Evolutionary conservation across 176 grass and related monocot genomes (phyloP), one percentile per base, ranked within the genome.

Genomic region (Juncus effusus): DNA sequence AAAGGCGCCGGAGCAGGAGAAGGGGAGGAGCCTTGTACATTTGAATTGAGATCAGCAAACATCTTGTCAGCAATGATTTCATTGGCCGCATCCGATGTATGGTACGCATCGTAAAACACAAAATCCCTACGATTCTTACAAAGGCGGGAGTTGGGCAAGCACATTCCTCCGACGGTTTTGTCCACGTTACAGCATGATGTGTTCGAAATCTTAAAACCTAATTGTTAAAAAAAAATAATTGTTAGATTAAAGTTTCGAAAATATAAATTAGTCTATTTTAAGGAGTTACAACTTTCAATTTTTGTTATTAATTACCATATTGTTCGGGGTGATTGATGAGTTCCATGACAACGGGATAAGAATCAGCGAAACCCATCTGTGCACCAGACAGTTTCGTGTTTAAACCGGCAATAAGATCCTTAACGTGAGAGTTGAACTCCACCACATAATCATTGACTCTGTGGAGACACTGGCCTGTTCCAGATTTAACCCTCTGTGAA

Each of bases 141-240:
- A 52, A 99, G 85, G 13, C n/a, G 28, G 7, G 94, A 87, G 13
- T 82, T 99, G 13, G 94, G 94, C 80, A 99, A 66, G 85, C 88
- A 99, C 59, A 99, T 83, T 3, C 85, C 94, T 1, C 85, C 94
- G 41, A 92, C 82, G 10, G 85, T 74, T 4, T 85, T 81, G 75
- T 87, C 85, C 52, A 99, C 94, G 61, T 84, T 77, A 84, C 94
- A 99, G 76, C 94, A 99, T 19, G 94, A 99, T 42, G 94, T 97
- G 64, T 75, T 56, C 2, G 94, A 99, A 54, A 78, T 76, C 83
- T 77, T 78, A 72, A 99, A 93, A 66, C 94, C 91, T 96, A 56
- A 58, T 61, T 28, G n/a, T 12, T 66, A 56, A 59, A 13, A 51
- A 51, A 58, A 10, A 10, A 28, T 96, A 56, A 58, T 61, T 28